These are phyloP conservation scores for Xylariaceae sp. DNA, from an alignment of 2,329 filamentous ascomycete species.

Conservation along the genomic window DNA sequence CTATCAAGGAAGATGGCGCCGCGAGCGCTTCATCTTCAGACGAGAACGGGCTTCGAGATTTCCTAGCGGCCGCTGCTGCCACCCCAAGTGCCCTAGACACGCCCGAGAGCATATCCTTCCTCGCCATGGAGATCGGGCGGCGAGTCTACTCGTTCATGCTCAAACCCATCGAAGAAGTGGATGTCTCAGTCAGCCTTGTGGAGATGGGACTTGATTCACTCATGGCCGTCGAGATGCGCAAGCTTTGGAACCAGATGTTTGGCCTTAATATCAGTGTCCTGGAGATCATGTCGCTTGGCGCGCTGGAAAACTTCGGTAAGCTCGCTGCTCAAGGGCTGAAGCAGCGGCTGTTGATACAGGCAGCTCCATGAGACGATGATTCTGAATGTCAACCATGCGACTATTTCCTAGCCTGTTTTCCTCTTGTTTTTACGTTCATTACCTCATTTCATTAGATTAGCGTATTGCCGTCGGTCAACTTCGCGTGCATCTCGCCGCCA, in stretches of 20 bases:
- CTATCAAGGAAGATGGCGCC: too few species aligned
- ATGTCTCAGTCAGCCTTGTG: conserved; percentile 1
- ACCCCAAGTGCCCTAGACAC: conserved; percentile 4
- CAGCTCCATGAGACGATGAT: too few species aligned
- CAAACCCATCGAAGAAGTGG: conserved; percentile 5
- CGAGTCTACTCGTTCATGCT: conserved; percentile 5
- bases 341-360: too few species aligned
- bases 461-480: too few species aligned
- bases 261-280: conserved; percentile 11
- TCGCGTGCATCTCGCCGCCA: too few species aligned
- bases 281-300: conserved; percentile 11
- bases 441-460: too few species aligned
- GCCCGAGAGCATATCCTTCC: conserved; percentile 4
- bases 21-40: conserved; percentile 14
- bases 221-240: conserved; percentile 34
- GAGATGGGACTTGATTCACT: conserved; percentile 15
- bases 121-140: conserved; percentile 7
- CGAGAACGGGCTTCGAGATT: conserved; percentile 6
- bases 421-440: too few species aligned
- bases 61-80: conserved; percentile 8
- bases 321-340: conserved; percentile 5
- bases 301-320: conserved; percentile 8
- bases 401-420: too few species aligned
- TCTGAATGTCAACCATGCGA: too few species aligned
- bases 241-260: conserved; percentile 34